Base-by-base conservation (phyloP, 495 filamentous ascomycete genomes). In the Penicillium parvum region DNA sequence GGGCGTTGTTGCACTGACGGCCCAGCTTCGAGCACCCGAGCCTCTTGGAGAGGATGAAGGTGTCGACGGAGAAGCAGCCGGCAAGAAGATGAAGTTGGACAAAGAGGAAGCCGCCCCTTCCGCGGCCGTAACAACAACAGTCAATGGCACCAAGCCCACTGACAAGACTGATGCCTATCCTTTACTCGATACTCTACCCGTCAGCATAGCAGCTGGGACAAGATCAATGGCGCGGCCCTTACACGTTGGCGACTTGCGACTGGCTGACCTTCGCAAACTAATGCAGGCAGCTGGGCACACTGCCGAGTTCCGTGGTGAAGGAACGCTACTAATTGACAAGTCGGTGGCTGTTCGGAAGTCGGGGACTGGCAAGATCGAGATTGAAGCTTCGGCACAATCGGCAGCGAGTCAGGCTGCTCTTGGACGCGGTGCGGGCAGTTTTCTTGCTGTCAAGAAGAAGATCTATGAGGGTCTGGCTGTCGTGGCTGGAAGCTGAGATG, bases 231-330 rank as follows among this genome's bases (percentile, higher is more conserved):
- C 88, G 6, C 90, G 90, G 25, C 89, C 94, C 7, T 76, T 99
- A 8, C 94, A 97, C 58, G 94, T 97, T 16, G 92, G 92, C 42
- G 92, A 99, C 55, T 71, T 97, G 12, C 76, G 92, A 12, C 75
- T 99, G 10, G 89, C 92, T 0, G 90, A 96, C 60, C 66, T 99
- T 36, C 75, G 94, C 34, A 84, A 85, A 49, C 77, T 88, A 18
- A 84, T 99, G 80, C 81, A 86, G 41, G 73, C 74, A 12, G 76
- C 83, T 15, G 90, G 91, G 2, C 88, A 96, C 62, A 86, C 73
- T 19, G 91, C 90, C 3, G 92, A 96, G 64, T 97, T 97, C 62
- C 76, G 86, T 21, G 92, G 92, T 12, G 94, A 96, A 63, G 92
- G 92, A 34, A 95, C 86, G 2, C 68, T 97, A 52, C 68, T 99